Conservation (phyloP, 257 asterid species). For the Nicotiana noctiflora region DNA sequence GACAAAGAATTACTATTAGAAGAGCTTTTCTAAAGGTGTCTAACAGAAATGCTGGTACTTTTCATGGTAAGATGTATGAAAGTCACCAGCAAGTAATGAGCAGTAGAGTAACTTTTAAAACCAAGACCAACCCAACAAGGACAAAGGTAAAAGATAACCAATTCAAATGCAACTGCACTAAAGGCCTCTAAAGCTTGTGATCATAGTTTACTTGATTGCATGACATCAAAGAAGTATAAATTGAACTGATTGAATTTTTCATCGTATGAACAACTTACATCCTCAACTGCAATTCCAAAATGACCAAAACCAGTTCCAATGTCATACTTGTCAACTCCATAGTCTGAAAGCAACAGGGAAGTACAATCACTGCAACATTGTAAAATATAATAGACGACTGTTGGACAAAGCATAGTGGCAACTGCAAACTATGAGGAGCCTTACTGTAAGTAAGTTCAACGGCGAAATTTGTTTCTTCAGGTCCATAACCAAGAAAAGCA, state of each 20-base stretch:
- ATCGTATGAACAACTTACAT: conserved; percentile 25
- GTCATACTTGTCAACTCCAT: conserved; percentile 40
- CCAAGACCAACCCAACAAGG: background rate
- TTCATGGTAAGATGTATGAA: background rate
- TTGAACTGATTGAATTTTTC: background rate
- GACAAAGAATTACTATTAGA: background rate
- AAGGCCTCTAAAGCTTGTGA: background rate
- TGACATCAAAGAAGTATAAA: background rate
- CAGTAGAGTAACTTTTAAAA: background rate
- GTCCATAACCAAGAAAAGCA: conserved; percentile 48
- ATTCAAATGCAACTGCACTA: background rate
- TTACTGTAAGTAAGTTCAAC: conserved; percentile 47
- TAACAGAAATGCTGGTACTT: background rate
- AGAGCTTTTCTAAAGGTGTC: background rate
- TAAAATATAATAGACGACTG: background rate
- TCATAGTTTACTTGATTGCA: background rate
- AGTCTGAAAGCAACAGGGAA: conserved; percentile 34
- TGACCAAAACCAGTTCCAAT: conserved; percentile 52
- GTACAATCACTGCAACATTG: background rate
- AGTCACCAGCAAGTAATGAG: background rate
- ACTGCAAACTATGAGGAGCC: conserved; percentile 13
- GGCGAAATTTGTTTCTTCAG: conserved; percentile 39
- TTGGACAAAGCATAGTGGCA: background rate
- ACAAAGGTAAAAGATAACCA: background rate
- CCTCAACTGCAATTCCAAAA: conserved; percentile 37